Conservation (phyloP, 1,139 yeast genomes). For the Suhomyces bribrorum region DNA sequence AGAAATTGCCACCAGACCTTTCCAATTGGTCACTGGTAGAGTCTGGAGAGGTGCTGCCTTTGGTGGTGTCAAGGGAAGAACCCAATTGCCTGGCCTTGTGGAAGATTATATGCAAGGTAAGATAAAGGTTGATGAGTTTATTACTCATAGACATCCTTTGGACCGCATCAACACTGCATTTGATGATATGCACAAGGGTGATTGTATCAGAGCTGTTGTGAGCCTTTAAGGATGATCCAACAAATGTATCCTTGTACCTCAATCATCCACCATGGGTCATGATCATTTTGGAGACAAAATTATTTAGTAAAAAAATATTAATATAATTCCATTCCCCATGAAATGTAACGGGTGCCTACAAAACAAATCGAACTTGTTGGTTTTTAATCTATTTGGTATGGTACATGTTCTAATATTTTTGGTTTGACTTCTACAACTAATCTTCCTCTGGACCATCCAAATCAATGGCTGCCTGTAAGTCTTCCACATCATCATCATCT, state of each 20-base stretch:
- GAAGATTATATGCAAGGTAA: constrained; percentile 81
- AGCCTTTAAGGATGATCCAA: constrained; percentile 32
- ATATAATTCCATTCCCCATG: no score
- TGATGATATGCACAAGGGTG: constrained; percentile 93
- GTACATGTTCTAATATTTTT: not conserved
- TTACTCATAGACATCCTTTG: constrained; percentile 84
- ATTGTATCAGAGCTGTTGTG: constrained; percentile 90
- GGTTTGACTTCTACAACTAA: no score
- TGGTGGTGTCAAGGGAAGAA: constrained; percentile 97
- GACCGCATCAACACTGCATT: constrained; percentile 83
- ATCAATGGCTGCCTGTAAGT: constrained; percentile 22
- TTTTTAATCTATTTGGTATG: not conserved
- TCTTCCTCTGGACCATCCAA: constrained; percentile 26
- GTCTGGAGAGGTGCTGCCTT: constrained; percentile 98
- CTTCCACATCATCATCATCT: constrained; percentile 17
- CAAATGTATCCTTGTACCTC: no score
- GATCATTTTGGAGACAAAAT: no score
- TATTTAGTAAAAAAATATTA: no score
- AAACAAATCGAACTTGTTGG: no score
- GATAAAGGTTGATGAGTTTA: constrained; percentile 90
- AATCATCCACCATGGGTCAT: no score
- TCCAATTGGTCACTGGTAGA: constrained; percentile 98
- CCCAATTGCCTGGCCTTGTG: constrained; percentile 90
- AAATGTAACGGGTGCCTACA: no score
- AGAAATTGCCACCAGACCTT: constrained; percentile 95